phyloP scores from a whole-genome alignment of 805 yeast genomes.

The Metschnikowia lochheadii region DNA sequence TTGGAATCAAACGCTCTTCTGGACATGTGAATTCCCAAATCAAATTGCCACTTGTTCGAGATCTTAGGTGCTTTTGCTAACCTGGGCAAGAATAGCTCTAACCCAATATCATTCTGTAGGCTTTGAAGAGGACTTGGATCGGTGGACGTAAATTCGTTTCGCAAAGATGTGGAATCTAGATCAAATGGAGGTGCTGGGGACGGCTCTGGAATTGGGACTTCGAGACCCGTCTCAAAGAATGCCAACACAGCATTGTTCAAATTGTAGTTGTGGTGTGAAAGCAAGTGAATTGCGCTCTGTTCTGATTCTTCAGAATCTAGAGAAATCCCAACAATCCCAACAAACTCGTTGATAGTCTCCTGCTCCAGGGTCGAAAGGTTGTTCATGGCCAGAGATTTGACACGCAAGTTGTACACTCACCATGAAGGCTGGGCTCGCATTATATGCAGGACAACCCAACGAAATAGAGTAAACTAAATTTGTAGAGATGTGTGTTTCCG shows the following conservation, averaged over 20 bases:
- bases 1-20: slow-evolving; percentile 15
- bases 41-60: slow-evolving; percentile 39
- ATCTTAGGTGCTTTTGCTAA: slow-evolving; percentile 40
- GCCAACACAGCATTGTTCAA: slow-evolving; percentile 57
- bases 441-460: not conserved
- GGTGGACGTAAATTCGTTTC: not conserved
- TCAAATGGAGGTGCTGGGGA: not conserved
- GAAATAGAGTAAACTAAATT: too few relatives aligned
- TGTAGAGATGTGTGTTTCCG: not conserved
- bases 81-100: slow-evolving; percentile 30
- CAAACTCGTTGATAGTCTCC: slow-evolving; percentile 14
- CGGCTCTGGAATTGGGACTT: slow-evolving; percentile 14
- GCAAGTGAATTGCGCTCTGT: slow-evolving; percentile 13
- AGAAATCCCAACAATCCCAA: slow-evolving; percentile 13
- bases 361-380: slow-evolving; percentile 10
- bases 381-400: not conserved
- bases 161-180: slow-evolving; percentile 3
- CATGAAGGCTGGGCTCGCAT: not conserved
- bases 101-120: slow-evolving; percentile 25
- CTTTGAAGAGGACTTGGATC: slow-evolving; percentile 9
- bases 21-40: slow-evolving; percentile 37
- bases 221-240: slow-evolving; percentile 52
- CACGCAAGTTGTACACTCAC: not conserved
- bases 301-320: slow-evolving; percentile 12
- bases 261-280: slow-evolving; percentile 41